These are phyloP conservation scores for Diaporthe sp. DNA, from an alignment of 2,329 filamentous ascomycete species.

Conservation along the genomic window DNA sequence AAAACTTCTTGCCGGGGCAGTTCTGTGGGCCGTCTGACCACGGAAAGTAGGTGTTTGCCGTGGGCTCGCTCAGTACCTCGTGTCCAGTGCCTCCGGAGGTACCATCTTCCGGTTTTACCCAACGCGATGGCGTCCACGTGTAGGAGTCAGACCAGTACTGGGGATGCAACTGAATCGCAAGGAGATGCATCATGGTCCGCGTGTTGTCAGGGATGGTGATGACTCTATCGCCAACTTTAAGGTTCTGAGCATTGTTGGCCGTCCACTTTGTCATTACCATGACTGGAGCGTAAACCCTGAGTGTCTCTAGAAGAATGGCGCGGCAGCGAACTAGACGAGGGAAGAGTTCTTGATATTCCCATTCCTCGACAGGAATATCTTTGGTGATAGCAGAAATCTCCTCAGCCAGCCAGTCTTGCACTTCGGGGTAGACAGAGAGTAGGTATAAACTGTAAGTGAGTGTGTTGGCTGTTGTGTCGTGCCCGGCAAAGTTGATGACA, in stretches of 20 bases:
- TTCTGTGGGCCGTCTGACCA: conserved; percentile 51
- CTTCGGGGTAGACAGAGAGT: conserved; percentile 58
- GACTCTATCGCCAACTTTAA: conserved; percentile 43
- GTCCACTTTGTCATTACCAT: conserved; percentile 24
- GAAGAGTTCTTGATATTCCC: conserved; percentile 54
- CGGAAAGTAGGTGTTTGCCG: conserved; percentile 43
- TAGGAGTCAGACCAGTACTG: conserved; percentile 47
- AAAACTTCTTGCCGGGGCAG: conserved; percentile 51
- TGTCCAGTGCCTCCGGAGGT: neutral
- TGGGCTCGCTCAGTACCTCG: conserved; percentile 42
- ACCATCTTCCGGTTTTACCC: conserved; percentile 38
- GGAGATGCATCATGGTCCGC: conserved; percentile 32
- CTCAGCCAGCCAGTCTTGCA: conserved; percentile 61
- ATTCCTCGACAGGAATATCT: conserved; percentile 43
- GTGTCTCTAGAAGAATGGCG: conserved; percentile 58
- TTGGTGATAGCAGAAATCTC: conserved; percentile 52
- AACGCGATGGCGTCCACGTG: conserved; percentile 47
- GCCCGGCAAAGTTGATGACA: conserved; percentile 63
- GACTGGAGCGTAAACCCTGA: conserved; percentile 57
- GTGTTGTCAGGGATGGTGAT: conserved; percentile 44
- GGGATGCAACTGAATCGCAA: conserved; percentile 46
- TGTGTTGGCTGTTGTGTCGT: conserved; percentile 64
- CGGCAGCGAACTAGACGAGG: conserved; percentile 57
- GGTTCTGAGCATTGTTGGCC: neutral
- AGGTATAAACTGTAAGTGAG: conserved; percentile 58